Evolutionary conservation across 176 grass and related monocot species (phyloP).

Genomic region (Rhipidocladum racemiflorum): DNA sequence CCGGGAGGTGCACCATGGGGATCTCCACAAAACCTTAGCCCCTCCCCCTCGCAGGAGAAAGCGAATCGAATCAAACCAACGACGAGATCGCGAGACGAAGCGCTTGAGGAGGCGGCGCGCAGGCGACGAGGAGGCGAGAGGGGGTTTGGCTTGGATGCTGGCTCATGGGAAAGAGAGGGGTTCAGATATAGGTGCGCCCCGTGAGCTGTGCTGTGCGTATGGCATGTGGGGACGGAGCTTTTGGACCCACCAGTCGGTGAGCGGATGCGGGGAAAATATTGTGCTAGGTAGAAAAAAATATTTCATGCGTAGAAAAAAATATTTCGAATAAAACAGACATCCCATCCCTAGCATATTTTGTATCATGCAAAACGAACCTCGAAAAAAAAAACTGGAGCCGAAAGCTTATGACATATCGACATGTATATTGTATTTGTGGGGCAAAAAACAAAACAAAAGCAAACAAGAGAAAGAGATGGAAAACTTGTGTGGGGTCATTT

Average conservation of each 20-base stretch:
- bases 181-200: not conserved
- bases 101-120: not conserved
- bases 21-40: not conserved
- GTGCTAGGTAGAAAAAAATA: too few species aligned
- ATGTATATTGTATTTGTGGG: too few species aligned
- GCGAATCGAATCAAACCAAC: not conserved
- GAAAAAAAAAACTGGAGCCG: too few species aligned
- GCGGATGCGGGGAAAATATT: not conserved
- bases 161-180: not conserved
- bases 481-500: too few species aligned
- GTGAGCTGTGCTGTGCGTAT: not conserved
- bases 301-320: too few species aligned
- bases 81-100: conserved; percentile 6
- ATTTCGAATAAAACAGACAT: too few species aligned
- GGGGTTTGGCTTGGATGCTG: not conserved
- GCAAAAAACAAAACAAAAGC: too few species aligned
- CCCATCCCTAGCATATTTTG: too few species aligned
- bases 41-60: not conserved
- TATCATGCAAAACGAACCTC: too few species aligned
- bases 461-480: too few species aligned
- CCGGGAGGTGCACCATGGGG: conserved; percentile 19
- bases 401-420: too few species aligned
- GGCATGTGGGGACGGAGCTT: not conserved
- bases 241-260: not conserved
- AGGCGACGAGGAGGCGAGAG: not conserved